Evolutionary conservation across 225 moss, liverwort and hornwort genomes (phyloP).

Genomic region (Bryum argenteum): DNA sequence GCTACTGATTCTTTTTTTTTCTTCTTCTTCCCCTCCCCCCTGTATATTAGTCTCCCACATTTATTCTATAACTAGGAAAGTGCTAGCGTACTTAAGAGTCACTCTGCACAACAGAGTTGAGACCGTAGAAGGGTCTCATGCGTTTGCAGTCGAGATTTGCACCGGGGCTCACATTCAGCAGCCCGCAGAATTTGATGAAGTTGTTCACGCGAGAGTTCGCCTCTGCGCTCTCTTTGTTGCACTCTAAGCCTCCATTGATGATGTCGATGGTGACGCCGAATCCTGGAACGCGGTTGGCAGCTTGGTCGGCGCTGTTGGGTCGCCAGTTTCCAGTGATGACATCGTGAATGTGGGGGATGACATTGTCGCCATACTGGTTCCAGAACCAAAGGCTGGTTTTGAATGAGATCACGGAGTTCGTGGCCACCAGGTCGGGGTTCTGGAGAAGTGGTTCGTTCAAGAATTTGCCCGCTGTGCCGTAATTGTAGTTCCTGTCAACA

Average conservation of each 20-base stretch:
- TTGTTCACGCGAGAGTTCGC: constrained; percentile 44
- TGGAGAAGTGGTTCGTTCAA: constrained; percentile 39
- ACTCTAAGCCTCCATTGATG: constrained; percentile 65
- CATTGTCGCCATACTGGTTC: constrained; percentile 43
- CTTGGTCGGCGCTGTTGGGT: constrained; percentile 34
- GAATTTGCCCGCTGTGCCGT: constrained; percentile 36
- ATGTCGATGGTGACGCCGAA: constrained; percentile 62
- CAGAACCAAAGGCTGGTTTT: constrained; percentile 66
- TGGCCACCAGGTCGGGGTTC: constrained; percentile 50
- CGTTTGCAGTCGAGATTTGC: constrained; percentile 53
- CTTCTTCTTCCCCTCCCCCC: too few species aligned
- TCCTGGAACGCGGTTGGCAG: constrained; percentile 49
- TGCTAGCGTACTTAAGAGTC: neutral
- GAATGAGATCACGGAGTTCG: constrained; percentile 42
- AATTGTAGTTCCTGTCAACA: constrained; percentile 67
- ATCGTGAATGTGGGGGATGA: constrained; percentile 61
- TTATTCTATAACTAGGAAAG: neutral
- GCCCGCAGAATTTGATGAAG: constrained; percentile 39
- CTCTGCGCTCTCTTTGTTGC: constrained; percentile 18
- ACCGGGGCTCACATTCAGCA: constrained; percentile 44
- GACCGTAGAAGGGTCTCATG: constrained; percentile 41
- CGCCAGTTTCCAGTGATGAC: constrained; percentile 58
- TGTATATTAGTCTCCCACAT: too few species aligned
- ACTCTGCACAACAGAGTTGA: neutral
- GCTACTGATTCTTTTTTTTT: constrained; percentile 9